phyloP scores from a whole-genome alignment of 345 rosid genomes.

The Clausena lansium region DNA sequence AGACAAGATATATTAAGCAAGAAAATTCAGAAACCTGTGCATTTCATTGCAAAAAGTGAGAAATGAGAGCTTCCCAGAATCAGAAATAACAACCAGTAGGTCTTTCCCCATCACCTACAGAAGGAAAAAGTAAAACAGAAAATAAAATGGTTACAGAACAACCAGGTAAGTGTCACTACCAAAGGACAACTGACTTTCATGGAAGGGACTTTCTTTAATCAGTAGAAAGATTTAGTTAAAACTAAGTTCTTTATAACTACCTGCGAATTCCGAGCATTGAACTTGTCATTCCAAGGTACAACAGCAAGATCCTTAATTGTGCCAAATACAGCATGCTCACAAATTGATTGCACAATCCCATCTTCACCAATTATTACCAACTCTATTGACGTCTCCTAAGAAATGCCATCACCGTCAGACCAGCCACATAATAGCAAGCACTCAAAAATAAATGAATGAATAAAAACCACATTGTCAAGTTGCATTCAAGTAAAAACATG shows the following conservation, averaged over 20 bases:
- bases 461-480: neutral
- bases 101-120: constrained; percentile 70
- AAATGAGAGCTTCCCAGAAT: constrained; percentile 97
- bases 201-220: constrained; percentile 6
- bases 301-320: constrained; percentile 80
- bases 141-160: neutral
- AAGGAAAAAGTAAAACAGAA: constrained; percentile 20
- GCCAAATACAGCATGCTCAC: constrained; percentile 90
- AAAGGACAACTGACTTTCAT: neutral
- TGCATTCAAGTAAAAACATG: neutral
- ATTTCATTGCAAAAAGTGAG: constrained; percentile 90
- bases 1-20: constrained; percentile 17
- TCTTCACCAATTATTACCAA: constrained; percentile 74
- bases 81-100: constrained; percentile 82
- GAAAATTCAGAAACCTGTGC: constrained; percentile 67
- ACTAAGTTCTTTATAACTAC: constrained; percentile 25
- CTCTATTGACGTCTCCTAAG: constrained; percentile 89
- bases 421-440: neutral
- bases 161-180: neutral
- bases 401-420: constrained; percentile 17
- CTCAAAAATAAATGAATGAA: neutral
- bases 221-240: neutral
- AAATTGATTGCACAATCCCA: constrained; percentile 69
- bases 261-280: constrained; percentile 44
- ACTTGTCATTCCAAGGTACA: constrained; percentile 62